Base-by-base conservation (phyloP, 257 asterid genomes). In the Asclepias syriaca region DNA sequence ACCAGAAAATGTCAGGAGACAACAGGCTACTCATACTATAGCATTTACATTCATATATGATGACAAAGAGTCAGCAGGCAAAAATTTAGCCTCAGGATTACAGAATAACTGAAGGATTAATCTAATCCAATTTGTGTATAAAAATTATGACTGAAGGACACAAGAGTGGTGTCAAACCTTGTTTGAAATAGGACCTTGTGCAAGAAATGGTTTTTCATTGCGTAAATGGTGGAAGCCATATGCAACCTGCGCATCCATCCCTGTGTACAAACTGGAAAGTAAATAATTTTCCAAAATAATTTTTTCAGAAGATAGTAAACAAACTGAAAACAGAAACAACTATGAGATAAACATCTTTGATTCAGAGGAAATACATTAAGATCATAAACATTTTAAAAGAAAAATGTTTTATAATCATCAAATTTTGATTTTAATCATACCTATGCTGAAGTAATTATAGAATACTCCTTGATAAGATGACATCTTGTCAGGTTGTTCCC, bases 191-290 rank as follows among this genome's bases (percentile, higher is more conserved):
- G 97, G 98, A 75, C 98, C 98, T 82, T 85, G 96, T 48, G 98
- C 98, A 72, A 93, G 96, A 82, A 84, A 89, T 61, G 98, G 98
- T 75, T 84, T 90, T 79, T 90, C 88, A 73, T 93, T 91, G 70
- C 98, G 98, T 64, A 93, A 78, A 74, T 88, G 88, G 80, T 93
- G 98, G 87, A 93, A 93, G 77, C 98, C 97, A 72, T 93, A 89
- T 56, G 98, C 97, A 54, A 93, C 96, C 84, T 86, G 93, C 40
- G 98, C 98, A 82, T 93, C 98, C 98, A 93, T 93, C 59, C 98
- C 98, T 93, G 81, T 74, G 80, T 34, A 37, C 73, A 81, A 58
- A 74, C 22, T 68, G 69, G 34, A 51, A 76, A 51, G 81, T 72
- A 67, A 29, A 75, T 68, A 29, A 49, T 56, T 72, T 43, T 51